Percentiles rank a stretch among this genome's conserved stretches.
These are phyloP conservation scores for Talaromyces borbonicus DNA, from an alignment of 495 filamentous ascomycete genomes.

Conservation along the genomic window DNA sequence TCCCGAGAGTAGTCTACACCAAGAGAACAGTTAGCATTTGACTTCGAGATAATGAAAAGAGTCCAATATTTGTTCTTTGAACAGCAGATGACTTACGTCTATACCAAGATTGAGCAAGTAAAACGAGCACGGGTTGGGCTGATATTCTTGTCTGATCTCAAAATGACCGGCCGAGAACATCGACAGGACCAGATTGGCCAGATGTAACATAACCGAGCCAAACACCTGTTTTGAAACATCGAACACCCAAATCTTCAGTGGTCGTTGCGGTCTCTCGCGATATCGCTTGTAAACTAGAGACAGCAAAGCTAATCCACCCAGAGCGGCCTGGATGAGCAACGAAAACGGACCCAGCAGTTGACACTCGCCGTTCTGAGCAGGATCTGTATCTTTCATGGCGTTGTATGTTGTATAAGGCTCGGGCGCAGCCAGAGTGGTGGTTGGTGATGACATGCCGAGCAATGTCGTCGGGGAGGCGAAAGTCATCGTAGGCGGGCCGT, in stretches of 20 bases:
- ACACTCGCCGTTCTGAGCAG: conserved; percentile 57
- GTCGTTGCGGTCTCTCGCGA: conserved; percentile 82
- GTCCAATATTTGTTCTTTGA: conserved; percentile 10
- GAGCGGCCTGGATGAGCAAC: conserved; percentile 74
- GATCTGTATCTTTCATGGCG: conserved; percentile 13
- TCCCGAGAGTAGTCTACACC: conserved; percentile 82
- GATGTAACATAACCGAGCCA: conserved; percentile 79
- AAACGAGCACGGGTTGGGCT: conserved; percentile 91
- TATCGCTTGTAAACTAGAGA: conserved; percentile 89
- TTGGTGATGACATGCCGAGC: conserved; percentile 6
- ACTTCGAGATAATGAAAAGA: too few species aligned
- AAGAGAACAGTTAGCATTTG: too few species aligned
- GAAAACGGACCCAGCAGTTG: conserved; percentile 77
- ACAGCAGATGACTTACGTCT: conserved; percentile 58
- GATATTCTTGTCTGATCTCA: conserved; percentile 47
- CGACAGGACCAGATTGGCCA: conserved; percentile 87
- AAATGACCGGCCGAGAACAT: conserved; percentile 82
- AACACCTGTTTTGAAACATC: conserved; percentile 98
- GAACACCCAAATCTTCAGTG: conserved; percentile 91
- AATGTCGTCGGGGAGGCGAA: not conserved
- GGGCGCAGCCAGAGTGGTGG: conserved; percentile 7
- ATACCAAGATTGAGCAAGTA: conserved; percentile 90
- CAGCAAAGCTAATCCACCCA: conserved; percentile 74
- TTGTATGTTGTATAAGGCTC: not conserved
- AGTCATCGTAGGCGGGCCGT: not conserved